Evolutionary conservation across 106 monocot genomes (phyloP).

Genomic region (Dendrobium huoshanense): DNA sequence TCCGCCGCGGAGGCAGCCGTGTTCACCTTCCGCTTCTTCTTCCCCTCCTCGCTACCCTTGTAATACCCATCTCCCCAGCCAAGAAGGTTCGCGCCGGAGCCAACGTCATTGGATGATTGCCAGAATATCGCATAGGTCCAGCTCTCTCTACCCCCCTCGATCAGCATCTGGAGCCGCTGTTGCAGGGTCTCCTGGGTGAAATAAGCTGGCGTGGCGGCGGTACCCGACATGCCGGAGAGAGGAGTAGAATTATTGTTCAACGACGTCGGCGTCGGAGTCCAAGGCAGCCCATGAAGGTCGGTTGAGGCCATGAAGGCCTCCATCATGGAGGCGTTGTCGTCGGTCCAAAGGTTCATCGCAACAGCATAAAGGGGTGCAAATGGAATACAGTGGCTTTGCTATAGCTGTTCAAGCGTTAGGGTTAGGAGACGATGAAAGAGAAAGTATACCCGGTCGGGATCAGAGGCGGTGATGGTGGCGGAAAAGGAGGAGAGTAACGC

Average conservation of each 20-base stretch:
- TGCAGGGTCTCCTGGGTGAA: constrained; percentile 59
- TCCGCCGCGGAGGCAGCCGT: constrained; percentile 31
- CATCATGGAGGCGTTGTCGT: constrained; percentile 90
- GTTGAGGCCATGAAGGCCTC: constrained; percentile 72
- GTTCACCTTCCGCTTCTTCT: constrained; percentile 18
- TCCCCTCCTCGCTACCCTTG: constrained; percentile 57
- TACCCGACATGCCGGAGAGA: background rate
- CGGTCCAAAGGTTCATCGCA: constrained; percentile 72
- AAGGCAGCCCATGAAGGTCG: constrained; percentile 30
- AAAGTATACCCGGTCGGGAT: background rate
- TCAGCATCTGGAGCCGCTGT: constrained; percentile 59
- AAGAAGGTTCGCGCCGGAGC: constrained; percentile 35
- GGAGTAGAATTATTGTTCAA: background rate
- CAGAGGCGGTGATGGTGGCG: background rate
- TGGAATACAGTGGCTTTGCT: background rate
- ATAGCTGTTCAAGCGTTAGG: no score
- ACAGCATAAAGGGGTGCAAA: background rate
- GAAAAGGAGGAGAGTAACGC: background rate
- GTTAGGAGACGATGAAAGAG: background rate
- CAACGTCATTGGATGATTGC: constrained; percentile 55
- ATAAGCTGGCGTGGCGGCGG: background rate
- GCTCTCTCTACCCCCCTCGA: constrained; percentile 39
- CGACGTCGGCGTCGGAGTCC: constrained; percentile 12
- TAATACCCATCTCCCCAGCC: constrained; percentile 93
- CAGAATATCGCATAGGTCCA: constrained; percentile 93